These are phyloP conservation scores for Candida glucosophila DNA, from an alignment of 1,139 yeast species.

Conservation along the genomic window DNA sequence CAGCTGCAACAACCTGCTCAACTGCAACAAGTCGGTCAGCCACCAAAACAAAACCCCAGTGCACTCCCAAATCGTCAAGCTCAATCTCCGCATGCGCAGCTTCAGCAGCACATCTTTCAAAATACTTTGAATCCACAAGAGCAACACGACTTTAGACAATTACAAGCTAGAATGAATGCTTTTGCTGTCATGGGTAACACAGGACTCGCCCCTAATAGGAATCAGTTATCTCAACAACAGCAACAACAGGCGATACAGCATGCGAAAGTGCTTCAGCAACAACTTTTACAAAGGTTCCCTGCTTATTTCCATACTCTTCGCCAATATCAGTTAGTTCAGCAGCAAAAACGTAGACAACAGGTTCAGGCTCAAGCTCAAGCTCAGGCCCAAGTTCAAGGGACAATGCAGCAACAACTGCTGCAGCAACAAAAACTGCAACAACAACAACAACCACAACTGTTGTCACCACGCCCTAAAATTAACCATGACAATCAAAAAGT, in stretches of 20 bases:
- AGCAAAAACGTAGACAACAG: constrained; percentile 22
- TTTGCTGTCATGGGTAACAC: constrained; percentile 38
- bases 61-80: constrained; percentile 5
- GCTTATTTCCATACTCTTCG: constrained; percentile 35
- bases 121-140: constrained; percentile 34
- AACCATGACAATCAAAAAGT: constrained; percentile 7
- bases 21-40: constrained; percentile 5
- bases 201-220: constrained; percentile 38
- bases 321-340: constrained; percentile 34
- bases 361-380: constrained; percentile 12
- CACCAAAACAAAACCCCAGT: not conserved
- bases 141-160: constrained; percentile 35
- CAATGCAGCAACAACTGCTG: too few relatives aligned
- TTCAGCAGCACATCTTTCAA: constrained; percentile 40
- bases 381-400: too few relatives aligned
- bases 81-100: constrained; percentile 22
- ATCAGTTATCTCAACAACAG: constrained; percentile 35
- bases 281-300: constrained; percentile 35
- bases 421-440: constrained; percentile 10
- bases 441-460: constrained; percentile 9
- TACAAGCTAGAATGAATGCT: constrained; percentile 34
- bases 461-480: constrained; percentile 1
- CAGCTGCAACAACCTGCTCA: constrained; percentile 4
- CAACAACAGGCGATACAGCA: constrained; percentile 40
- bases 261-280: constrained; percentile 36